Percentiles rank a stretch among this genome's conserved stretches.
These are phyloP conservation scores for Boletus patriciae DNA, from an alignment of 768 basidiomycete genomes.

Conservation along the genomic window DNA sequence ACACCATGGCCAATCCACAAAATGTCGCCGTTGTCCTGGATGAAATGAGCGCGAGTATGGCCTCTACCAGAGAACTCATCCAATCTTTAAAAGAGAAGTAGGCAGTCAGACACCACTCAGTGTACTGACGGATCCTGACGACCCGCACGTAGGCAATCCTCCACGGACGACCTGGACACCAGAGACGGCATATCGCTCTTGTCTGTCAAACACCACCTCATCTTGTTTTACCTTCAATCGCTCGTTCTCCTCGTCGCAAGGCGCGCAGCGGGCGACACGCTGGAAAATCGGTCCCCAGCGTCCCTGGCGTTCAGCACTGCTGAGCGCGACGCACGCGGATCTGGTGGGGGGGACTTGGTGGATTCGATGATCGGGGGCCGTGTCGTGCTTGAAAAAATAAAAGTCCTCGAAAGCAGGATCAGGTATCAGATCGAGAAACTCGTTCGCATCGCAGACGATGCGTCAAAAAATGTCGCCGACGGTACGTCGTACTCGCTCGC, in stretches of 20 bases:
- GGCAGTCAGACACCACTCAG: slow-evolving; percentile 16
- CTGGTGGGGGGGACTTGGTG: slow-evolving; percentile 67
- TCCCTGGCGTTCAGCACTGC: slow-evolving; percentile 50
- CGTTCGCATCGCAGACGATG: slow-evolving; percentile 70
- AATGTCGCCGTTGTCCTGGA: slow-evolving; percentile 37
- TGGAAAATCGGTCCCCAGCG: slow-evolving; percentile 51
- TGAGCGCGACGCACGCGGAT: slow-evolving; percentile 56
- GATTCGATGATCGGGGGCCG: slow-evolving; percentile 78
- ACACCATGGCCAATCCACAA: slow-evolving; percentile 21
- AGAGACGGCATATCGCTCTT: slow-evolving; percentile 88
- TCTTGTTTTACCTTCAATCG: slow-evolving; percentile 85
- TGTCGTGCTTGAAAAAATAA: slow-evolving; percentile 85
- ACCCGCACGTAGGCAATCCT: slow-evolving; percentile 25
- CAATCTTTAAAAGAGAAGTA: slow-evolving; percentile 57
- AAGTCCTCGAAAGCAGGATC: slow-evolving; percentile 81
- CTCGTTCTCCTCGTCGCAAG: slow-evolving; percentile 73
- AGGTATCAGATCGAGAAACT: slow-evolving; percentile 96
- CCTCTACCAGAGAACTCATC: slow-evolving; percentile 57
- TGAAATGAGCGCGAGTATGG: slow-evolving; percentile 63
- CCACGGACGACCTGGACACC: slow-evolving; percentile 45
- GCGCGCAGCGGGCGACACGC: slow-evolving; percentile 63
- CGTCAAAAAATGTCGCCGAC: slow-evolving; percentile 46
- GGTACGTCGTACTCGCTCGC: slow-evolving; percentile 44
- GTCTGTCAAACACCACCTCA: slow-evolving; percentile 79
- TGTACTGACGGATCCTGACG: slow-evolving; percentile 15